phyloP scores from a whole-genome alignment of 495 filamentous ascomycete species.

The Hyaloscypha hepaticicola region DNA sequence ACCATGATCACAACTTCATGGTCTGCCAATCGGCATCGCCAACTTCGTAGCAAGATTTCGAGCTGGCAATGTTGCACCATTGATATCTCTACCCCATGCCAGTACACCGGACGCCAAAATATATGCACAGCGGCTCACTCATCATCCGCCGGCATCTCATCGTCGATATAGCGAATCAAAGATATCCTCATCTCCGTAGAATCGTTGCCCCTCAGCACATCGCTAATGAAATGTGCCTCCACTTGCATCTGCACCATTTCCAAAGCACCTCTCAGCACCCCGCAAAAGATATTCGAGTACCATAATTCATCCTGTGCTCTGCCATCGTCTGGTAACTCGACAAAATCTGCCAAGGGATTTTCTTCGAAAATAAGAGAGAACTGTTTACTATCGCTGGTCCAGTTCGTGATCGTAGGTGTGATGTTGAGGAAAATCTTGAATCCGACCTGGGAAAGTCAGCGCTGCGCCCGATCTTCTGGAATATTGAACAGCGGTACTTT shows the following conservation, averaged over 20 bases:
- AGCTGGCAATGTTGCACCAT: not conserved
- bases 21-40: not conserved
- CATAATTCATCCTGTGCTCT: constrained; percentile 94
- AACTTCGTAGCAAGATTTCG: not conserved
- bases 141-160: constrained; percentile 95
- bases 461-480: constrained; percentile 2
- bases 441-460: constrained; percentile 62
- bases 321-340: constrained; percentile 94
- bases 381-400: constrained; percentile 92
- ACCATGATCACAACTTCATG: not conserved
- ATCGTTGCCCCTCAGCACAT: constrained; percentile 90
- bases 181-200: constrained; percentile 96
- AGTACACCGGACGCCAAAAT: constrained; percentile 21
- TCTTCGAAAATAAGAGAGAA: constrained; percentile 97
- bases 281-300: constrained; percentile 97
- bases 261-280: constrained; percentile 82
- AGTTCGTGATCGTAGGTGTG: constrained; percentile 91
- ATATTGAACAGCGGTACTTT: constrained; percentile 59
- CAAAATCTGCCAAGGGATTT: constrained; percentile 95
- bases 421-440: constrained; percentile 99
- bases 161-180: constrained; percentile 91
- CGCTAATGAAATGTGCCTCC: constrained; percentile 94
- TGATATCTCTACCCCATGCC: constrained; percentile 8
- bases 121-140: constrained; percentile 43
- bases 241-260: constrained; percentile 99